Evolutionary conservation across 2,329 filamentous ascomycete species (phyloP).

Genomic region (Sclerotinia nivalis): DNA sequence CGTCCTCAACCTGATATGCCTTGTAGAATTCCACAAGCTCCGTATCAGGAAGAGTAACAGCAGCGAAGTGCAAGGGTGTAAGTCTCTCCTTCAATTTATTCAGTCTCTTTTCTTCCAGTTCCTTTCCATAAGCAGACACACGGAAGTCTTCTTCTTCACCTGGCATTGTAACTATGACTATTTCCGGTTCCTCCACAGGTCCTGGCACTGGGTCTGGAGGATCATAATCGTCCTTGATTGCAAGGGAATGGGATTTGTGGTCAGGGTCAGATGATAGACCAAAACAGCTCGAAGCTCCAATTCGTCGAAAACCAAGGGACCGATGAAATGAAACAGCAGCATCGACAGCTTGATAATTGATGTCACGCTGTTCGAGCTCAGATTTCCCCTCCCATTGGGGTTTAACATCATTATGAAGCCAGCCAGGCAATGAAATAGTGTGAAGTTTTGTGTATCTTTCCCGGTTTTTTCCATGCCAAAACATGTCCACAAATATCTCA

Average conservation of each 20-base stretch:
- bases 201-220: constrained; percentile 19
- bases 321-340: constrained; percentile 32
- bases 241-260: constrained; percentile 36
- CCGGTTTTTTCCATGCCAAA: not conserved
- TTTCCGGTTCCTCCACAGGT: constrained; percentile 5
- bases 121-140: constrained; percentile 22
- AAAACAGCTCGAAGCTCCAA: constrained; percentile 42
- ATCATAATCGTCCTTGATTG: constrained; percentile 33
- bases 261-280: constrained; percentile 35
- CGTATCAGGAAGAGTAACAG: constrained; percentile 25
- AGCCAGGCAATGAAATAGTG: constrained; percentile 30
- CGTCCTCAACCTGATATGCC: not conserved
- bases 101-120: constrained; percentile 26
- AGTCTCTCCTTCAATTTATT: not conserved
- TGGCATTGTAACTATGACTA: constrained; percentile 20
- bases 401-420: constrained; percentile 32
- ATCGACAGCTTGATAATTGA: constrained; percentile 24
- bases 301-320: constrained; percentile 40
- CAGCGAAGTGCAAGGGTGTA: constrained; percentile 21
- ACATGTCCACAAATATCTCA: not conserved
- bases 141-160: constrained; percentile 16
- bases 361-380: constrained; percentile 28
- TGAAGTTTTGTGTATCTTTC: constrained; percentile 26
- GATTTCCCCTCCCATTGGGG: constrained; percentile 31
- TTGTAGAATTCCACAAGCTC: constrained; percentile 30